Evolutionary conservation across 768 basidiomycete genomes (phyloP).

Genomic region (Lactarius pseudohatsudake): DNA sequence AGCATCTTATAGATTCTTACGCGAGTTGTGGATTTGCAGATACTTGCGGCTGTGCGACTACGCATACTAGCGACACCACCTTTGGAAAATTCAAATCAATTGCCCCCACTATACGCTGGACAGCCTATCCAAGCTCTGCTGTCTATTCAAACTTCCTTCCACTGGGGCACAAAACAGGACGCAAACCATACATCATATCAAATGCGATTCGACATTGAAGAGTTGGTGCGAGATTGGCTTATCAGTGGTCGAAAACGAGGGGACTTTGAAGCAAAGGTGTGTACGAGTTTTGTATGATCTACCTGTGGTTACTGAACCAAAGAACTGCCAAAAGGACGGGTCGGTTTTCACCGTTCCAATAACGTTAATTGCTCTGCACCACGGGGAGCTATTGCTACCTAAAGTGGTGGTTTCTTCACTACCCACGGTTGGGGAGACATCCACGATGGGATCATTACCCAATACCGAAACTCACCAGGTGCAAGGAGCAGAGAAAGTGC

Average conservation of each 20-base stretch:
- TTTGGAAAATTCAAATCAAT: slow-evolving; percentile 33
- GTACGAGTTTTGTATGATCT: slow-evolving; percentile 30
- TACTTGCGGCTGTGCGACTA: slow-evolving; percentile 61
- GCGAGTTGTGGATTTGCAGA: slow-evolving; percentile 41
- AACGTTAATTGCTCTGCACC: slow-evolving; percentile 83
- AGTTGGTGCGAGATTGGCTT: slow-evolving; percentile 82
- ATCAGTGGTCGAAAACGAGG: slow-evolving; percentile 87
- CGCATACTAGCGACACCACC: slow-evolving; percentile 48
- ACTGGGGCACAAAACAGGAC: slow-evolving; percentile 60
- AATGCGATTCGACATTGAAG: slow-evolving; percentile 81
- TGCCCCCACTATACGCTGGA: slow-evolving; percentile 67
- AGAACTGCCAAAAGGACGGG: slow-evolving; percentile 51
- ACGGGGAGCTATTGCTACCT: slow-evolving; percentile 78
- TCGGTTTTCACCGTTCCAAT: slow-evolving; percentile 58
- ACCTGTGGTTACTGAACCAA: background rate
- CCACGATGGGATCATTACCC: slow-evolving; percentile 59
- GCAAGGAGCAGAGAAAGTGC: slow-evolving; percentile 78
- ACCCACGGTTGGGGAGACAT: slow-evolving; percentile 47
- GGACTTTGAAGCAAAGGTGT: slow-evolving; percentile 71
- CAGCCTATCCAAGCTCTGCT: slow-evolving; percentile 77
- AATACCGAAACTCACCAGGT: slow-evolving; percentile 78
- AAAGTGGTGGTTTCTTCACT: slow-evolving; percentile 65
- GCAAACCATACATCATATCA: slow-evolving; percentile 45
- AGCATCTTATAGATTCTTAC: slow-evolving; percentile 20
- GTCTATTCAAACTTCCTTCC: slow-evolving; percentile 68